Base-by-base conservation (phyloP, 768 basidiomycete species). In the Amanita exitialis region DNA sequence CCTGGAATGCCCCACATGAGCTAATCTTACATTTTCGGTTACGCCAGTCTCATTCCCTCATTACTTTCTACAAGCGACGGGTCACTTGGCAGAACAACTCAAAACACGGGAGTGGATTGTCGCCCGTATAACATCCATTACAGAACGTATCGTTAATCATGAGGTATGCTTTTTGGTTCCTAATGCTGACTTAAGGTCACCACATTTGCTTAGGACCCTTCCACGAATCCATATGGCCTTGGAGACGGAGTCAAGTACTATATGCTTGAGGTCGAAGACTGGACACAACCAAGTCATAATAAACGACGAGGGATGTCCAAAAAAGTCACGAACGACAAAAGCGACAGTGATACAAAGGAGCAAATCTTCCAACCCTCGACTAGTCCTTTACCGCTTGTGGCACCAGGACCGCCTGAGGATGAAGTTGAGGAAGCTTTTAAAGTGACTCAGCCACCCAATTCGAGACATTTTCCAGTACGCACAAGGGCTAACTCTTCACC, bases 81-180 rank as follows among this genome's bases (percentile, higher is more conserved):
- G 84, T 1, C 83, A 85, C 57, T 73, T 97, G 42, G 88, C 83
- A 18, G 93, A 96, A 59, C 90, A 93, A 63, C 72, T 96, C 53
- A 89, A 88, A 69, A 82, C 81, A 12, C 75, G 93, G 30, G 95
- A 97, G 68, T 97, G 90, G 91, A 90, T 94, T 58, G 91, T 95
- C 18, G 92, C 91, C 5, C 76, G 92, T 55, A 94, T 95, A 61
- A 91, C 88, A 0, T 86, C 83, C 13, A 87, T 95, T 49, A 76
- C 86, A 1, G 92, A 95, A 63, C 79, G 85, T 15, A 79, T 95
- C 28, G 91, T 90, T 5, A 83, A 90, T 62, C 75, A 77, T 54
- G 81, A 79, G 71, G 91, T 90, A 59, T 52, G 78, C 63, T 37
- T 30, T 45, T 45, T 49, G 30, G 44, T 51, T 27, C 13, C 20